Percentiles rank a stretch among this genome's conserved stretches.
Conservation (phyloP, 148 eudicot species). For the Chenopodium berlandieri region DNA sequence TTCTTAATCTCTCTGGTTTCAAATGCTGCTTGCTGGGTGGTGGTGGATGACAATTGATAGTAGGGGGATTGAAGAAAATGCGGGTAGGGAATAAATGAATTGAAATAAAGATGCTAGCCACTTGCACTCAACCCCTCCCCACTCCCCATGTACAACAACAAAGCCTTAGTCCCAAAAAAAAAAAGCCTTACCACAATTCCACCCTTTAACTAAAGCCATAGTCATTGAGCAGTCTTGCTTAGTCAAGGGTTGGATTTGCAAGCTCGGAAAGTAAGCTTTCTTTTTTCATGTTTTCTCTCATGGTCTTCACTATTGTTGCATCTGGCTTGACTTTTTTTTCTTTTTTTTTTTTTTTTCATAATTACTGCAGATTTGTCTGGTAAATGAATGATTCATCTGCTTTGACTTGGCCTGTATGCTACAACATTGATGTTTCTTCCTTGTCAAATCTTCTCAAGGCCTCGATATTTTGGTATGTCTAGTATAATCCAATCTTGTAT, state of each 20-base stretch:
- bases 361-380: constrained; percentile 13
- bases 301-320: not conserved
- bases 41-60: not conserved
- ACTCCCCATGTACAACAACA: not conserved
- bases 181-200: not conserved
- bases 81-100: not conserved
- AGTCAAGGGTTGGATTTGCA: not conserved
- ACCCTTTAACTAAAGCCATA: not conserved
- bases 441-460: not conserved
- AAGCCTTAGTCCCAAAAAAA: not conserved
- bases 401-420: not conserved
- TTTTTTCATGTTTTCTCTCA: not conserved
- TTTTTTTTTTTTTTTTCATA: not conserved
- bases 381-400: constrained; percentile 10
- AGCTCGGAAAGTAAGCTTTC: not conserved
- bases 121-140: not conserved
- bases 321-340: not conserved
- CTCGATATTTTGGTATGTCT: constrained; percentile 15
- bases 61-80: not conserved
- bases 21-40: not conserved
- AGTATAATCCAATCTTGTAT: not conserved
- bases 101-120: not conserved
- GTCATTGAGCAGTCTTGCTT: not conserved
- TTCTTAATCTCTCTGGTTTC: constrained; percentile 2
- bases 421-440: not conserved